Percentiles rank a stretch among this genome's conserved stretches.
Evolutionary conservation across 2,329 filamentous ascomycete species (phyloP).

Genomic region (Epichloe hybrida): DNA sequence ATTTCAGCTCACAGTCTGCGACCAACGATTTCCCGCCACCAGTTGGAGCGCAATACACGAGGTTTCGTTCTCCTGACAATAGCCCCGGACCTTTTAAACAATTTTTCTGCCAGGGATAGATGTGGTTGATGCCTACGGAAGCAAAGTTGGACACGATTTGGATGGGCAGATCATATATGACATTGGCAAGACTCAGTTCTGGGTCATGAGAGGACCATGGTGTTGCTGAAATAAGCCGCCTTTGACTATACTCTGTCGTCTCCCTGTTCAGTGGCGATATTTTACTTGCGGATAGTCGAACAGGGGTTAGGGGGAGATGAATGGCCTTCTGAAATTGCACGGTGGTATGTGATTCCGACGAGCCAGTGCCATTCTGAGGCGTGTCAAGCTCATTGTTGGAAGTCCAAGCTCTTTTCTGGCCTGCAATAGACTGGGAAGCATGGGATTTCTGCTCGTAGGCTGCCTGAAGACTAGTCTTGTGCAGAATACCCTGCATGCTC

Average conservation of each 20-base stretch:
- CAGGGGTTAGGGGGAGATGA: conserved; percentile 17
- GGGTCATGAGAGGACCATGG: conserved; percentile 38
- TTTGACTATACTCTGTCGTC: conserved; percentile 43
- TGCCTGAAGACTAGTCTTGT: conserved; percentile 39
- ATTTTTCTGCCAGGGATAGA: conserved; percentile 69
- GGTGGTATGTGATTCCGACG: conserved; percentile 3
- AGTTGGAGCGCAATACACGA: conserved; percentile 70
- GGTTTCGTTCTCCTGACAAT: conserved; percentile 49
- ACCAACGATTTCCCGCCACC: conserved; percentile 68
- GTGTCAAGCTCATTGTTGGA: conserved; percentile 10
- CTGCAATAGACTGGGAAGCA: conserved; percentile 28
- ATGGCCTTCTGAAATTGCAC: conserved; percentile 21
- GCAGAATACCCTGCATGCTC: conserved; percentile 27
- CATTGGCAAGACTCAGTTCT: conserved; percentile 47
- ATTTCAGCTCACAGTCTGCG: conserved; percentile 36
- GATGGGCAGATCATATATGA: conserved; percentile 47
- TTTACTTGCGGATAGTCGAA: conserved; percentile 27
- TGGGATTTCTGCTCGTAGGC: conserved; percentile 26
- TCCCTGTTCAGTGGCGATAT: conserved; percentile 26
- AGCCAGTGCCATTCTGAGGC: background rate
- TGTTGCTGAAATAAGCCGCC: conserved; percentile 36
- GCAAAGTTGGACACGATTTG: conserved; percentile 51
- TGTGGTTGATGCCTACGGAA: conserved; percentile 52
- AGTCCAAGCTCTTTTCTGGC: conserved; percentile 32
- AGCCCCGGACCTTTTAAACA: conserved; percentile 57